phyloP scores from a whole-genome alignment of 345 rosid genomes.

The Salix suchowensis region DNA sequence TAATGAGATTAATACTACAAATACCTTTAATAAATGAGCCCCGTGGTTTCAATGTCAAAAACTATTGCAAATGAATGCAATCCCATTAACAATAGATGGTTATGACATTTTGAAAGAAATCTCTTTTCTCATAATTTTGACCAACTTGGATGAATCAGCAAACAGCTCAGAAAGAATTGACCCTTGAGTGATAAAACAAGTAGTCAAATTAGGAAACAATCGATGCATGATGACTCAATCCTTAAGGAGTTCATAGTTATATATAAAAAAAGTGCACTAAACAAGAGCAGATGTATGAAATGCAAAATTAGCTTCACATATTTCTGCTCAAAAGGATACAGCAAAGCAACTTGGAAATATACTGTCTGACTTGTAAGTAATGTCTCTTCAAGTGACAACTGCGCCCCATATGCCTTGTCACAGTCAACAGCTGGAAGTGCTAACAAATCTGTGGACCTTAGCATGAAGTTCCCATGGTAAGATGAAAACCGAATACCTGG shows the following conservation, averaged over 20 bases:
- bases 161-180: neutral
- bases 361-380: slow-evolving; percentile 81
- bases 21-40: too few relatives aligned
- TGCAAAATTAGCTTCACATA: neutral
- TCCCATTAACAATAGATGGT: neutral
- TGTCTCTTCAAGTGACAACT: slow-evolving; percentile 89
- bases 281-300: neutral
- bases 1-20: too few relatives aligned
- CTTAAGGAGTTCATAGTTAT: neutral
- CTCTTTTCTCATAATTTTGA: neutral
- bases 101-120: neutral
- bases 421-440: slow-evolving; percentile 99
- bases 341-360: slow-evolving; percentile 94
- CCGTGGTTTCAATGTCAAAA: neutral
- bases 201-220: neutral
- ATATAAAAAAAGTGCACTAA: neutral
- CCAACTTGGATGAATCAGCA: neutral
- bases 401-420: slow-evolving; percentile 98
- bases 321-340: slow-evolving; percentile 68
- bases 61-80: neutral
- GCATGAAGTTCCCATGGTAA: slow-evolving; percentile 98
- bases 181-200: neutral
- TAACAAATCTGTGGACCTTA: slow-evolving; percentile 85
- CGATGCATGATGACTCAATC: neutral
- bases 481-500: slow-evolving; percentile 86